These are phyloP conservation scores for Cladorrhinum samala DNA, from an alignment of 495 filamentous ascomycete genomes.

Conservation along the genomic window DNA sequence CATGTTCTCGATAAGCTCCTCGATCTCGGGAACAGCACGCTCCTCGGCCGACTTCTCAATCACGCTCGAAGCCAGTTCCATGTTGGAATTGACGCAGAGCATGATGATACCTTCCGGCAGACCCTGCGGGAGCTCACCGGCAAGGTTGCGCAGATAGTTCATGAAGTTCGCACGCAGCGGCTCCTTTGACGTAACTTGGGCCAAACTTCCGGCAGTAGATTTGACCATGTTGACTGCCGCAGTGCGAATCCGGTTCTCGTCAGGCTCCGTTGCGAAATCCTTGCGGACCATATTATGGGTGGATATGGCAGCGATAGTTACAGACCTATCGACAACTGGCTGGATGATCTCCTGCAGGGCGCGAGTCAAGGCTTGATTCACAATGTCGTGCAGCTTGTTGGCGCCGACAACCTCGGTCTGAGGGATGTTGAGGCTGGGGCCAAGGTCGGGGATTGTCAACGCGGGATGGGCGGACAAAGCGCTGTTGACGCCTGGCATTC, in stretches of 20 bases:
- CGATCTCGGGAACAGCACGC: constrained; percentile 86
- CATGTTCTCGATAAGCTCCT: constrained; percentile 75
- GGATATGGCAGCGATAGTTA: constrained; percentile 94
- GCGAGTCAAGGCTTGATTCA: constrained; percentile 73
- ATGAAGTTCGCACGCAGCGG: constrained; percentile 91
- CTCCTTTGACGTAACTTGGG: constrained; percentile 96
- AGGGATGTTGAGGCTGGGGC: constrained; percentile 64
- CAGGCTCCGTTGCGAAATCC: constrained; percentile 88
- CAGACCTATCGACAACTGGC: constrained; percentile 92
- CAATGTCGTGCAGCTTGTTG: constrained; percentile 69
- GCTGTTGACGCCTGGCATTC: constrained; percentile 61
- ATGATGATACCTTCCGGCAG: constrained; percentile 83
- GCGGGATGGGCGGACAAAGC: constrained; percentile 69
- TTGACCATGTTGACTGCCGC: constrained; percentile 89
- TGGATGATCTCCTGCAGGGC: constrained; percentile 92
- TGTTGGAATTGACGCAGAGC: constrained; percentile 97
- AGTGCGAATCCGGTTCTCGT: constrained; percentile 76
- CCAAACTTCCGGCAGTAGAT: constrained; percentile 84
- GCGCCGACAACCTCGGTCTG: constrained; percentile 68
- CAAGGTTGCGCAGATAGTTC: constrained; percentile 83
- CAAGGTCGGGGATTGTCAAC: constrained; percentile 71
- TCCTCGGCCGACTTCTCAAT: constrained; percentile 93
- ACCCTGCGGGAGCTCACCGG: constrained; percentile 61
- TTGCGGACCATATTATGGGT: constrained; percentile 90
- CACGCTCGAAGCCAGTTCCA: constrained; percentile 84